Base-by-base conservation (phyloP, 2,329 filamentous ascomycete species). In the Diaporthe longicolla region DNA sequence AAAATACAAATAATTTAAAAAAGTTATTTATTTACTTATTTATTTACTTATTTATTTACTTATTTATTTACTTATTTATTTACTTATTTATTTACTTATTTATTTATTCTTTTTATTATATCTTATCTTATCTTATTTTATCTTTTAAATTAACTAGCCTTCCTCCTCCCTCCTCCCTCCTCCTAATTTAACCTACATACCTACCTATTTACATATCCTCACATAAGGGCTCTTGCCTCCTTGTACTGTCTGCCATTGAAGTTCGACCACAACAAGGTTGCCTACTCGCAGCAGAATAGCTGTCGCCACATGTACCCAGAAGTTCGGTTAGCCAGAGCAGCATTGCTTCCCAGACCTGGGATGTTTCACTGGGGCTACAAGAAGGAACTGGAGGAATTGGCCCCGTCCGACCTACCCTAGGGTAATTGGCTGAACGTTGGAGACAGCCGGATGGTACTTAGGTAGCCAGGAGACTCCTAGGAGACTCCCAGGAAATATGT, bases 301-400 rank as follows among this genome's bases (percentile, higher is more conserved):
- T 24, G 15, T 52, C 21, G 61, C 45, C 63, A 66, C 45, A 21
- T 5, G 17, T 21, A 15, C 10, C 45, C 45, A 66, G 32, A 52
- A 21, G 45, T 52, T 52, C n/a, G 45, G 45, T 48, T n/a, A n/a
- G 6, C 37, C 32, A 66, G 63, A 66, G 63, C 63, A 29, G 45
- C 45, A 50, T 66, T 52, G 21, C 63, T 17, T 26, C 21, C 48
- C 45, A 37, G 63, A 66, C 45, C 63, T 66, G 63, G 45, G 32
- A 40, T 52, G 63, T 66, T 66, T 66, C 63, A 66, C 32, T 37
- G 63, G 13, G 45, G 45, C 63, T 32, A 52, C 21, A 26, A 52
- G 21, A 52, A 66, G 13, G 45, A 40, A 45, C 63, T 52, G 37
- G 4, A 37, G 10, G 32, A 37, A 15, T n/a, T 10, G 19, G 11